Conservation (phyloP, 2,329 filamentous ascomycete genomes). For the Pseudofabraea citricarpa region DNA sequence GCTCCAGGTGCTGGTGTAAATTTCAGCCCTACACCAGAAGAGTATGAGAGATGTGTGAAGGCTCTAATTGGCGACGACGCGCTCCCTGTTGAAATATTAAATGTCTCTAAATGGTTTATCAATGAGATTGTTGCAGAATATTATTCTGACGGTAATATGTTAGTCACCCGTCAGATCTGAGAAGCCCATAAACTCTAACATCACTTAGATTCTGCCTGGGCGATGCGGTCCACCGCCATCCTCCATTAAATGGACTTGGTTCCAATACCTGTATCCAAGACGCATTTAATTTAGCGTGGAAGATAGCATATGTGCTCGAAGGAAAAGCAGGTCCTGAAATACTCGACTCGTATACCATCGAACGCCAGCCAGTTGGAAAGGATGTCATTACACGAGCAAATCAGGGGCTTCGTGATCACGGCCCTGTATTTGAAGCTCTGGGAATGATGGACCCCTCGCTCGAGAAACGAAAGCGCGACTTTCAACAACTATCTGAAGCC, state of each 20-base stretch:
- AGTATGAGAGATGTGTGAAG: constrained; percentile 40
- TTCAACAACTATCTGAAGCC: constrained; percentile 36
- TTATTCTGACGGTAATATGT: constrained; percentile 35
- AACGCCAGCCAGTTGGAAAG: constrained; percentile 45
- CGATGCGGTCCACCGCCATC: constrained; percentile 54
- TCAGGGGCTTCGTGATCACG: constrained; percentile 48
- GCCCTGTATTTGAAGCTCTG: constrained; percentile 38
- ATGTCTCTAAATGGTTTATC: constrained; percentile 53
- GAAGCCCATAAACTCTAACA: no score
- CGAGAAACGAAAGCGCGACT: constrained; percentile 31
- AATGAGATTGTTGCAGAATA: constrained; percentile 56
- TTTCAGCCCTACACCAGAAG: constrained; percentile 38
- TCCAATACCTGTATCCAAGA: constrained; percentile 56
- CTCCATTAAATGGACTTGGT: constrained; percentile 51
- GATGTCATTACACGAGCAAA: constrained; percentile 49
- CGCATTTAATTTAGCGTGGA: constrained; percentile 52
- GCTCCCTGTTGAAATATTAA: constrained; percentile 44
- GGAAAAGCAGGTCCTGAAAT: constrained; percentile 33
- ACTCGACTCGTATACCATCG: constrained; percentile 37
- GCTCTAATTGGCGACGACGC: constrained; percentile 52
- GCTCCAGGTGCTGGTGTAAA: constrained; percentile 31
- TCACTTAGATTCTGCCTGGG: constrained; percentile 43
- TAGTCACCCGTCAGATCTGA: no score
- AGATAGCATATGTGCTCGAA: constrained; percentile 41
- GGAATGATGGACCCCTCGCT: constrained; percentile 35